Percentiles rank a stretch among this genome's conserved stretches.
phyloP scores from a whole-genome alignment of 177 flowering plant species.

The Vitis hybrid region DNA sequence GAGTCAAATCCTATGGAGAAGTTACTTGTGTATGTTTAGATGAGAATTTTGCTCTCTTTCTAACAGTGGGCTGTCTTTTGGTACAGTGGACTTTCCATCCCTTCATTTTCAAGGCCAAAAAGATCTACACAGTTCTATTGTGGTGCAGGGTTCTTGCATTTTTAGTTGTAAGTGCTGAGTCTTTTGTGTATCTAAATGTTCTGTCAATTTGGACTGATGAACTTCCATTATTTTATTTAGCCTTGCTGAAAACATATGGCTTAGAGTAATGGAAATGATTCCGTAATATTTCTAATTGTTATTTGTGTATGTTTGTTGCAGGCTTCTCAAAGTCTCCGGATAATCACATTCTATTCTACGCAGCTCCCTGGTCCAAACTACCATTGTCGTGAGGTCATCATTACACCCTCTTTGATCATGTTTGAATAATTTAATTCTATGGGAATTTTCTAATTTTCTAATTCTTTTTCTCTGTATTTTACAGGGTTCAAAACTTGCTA shows the following conservation, averaged over 20 bases:
- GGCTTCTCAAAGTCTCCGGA: slow-evolving; percentile 85
- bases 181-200: not conserved
- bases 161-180: slow-evolving; percentile 71
- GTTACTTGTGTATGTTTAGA: too few relatives aligned
- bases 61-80: slow-evolving; percentile 11
- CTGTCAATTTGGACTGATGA: not conserved
- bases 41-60: not conserved
- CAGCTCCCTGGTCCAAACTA: slow-evolving; percentile 99
- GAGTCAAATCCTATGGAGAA: too few relatives aligned
- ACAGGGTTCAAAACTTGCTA: slow-evolving; percentile 93
- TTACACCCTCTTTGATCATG: slow-evolving; percentile 5
- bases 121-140: slow-evolving; percentile 82
- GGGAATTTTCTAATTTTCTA: not conserved
- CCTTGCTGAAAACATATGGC: too few relatives aligned
- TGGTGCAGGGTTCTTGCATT: slow-evolving; percentile 98
- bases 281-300: slow-evolving; percentile 1
- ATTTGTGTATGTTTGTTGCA: slow-evolving; percentile 25
- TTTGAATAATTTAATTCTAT: not conserved
- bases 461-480: slow-evolving; percentile 7
- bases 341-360: slow-evolving; percentile 87
- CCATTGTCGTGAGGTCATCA: slow-evolving; percentile 89
- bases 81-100: slow-evolving; percentile 98
- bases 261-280: not conserved
- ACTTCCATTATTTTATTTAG: too few relatives aligned
- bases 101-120: slow-evolving; percentile 80